Base-by-base conservation (phyloP, 305 asterid species). In the Rubia occidens region DNA sequence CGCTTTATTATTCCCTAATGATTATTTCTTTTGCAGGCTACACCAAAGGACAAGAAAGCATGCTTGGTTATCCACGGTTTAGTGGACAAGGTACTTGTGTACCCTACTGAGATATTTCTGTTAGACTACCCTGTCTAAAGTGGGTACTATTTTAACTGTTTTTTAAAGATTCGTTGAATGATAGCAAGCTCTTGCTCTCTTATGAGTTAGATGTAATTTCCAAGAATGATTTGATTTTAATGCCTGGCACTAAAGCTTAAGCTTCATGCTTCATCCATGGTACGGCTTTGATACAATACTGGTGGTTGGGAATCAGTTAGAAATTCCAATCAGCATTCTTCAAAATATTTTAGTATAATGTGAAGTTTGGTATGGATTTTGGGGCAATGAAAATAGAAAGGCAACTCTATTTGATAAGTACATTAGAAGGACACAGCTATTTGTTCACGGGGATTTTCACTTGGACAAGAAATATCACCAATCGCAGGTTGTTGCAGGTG, bases 1-100 rank as follows among this genome's bases (percentile, higher is more conserved):
- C 32, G 11, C 15, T 40, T 29, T 42, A 14, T 1, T 10, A 24
- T 42, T 18, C 8, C 11, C 13, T 66, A 66, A 45, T 29, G 24
- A 29, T 66, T 71, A 78, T 58, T 74, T 42, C 60, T 73, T 69
- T 77, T 81, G 44, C 91, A 93, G 98, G 83, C 87, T 87, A 94
- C 98, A 51, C 98, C 98, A 37, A 94, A 94, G 85, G 98, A 94
- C 87, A 90, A 90, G 91, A 90, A 90, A 82, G 97, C 98, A 42
- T 87, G 82, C 76, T 70, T 94, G 88, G 93, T 94, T 83, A 86
- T 94, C 72, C 98, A 88, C 71, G 98, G 95, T 43, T 86, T 82
- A 71, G 97, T 87, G 51, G 97, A 90, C 82, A 86, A 90, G 98
- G 98, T 90, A 77, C 72, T 75, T 17, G 14, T 49, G 51, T 60